Evolutionary conservation across 768 basidiomycete species (phyloP).

Genomic region (Pisolithus orientalis): DNA sequence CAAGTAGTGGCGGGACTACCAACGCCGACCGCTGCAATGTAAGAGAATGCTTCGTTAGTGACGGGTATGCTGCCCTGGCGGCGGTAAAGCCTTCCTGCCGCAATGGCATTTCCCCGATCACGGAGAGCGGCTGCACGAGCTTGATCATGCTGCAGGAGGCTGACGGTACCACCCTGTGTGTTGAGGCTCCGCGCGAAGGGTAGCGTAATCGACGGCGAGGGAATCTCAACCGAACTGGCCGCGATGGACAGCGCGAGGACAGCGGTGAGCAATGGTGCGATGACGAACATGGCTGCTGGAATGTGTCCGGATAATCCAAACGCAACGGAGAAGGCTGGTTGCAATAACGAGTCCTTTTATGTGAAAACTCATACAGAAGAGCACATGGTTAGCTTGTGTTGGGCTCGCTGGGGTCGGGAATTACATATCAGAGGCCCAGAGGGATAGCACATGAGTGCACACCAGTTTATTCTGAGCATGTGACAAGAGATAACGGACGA

Average conservation of each 20-base stretch:
- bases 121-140: constrained; percentile 42
- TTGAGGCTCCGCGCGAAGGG: constrained; percentile 52
- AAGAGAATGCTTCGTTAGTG: constrained; percentile 36
- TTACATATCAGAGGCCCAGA: too few relatives aligned
- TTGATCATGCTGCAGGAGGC: constrained; percentile 46
- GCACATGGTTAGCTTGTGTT: too few relatives aligned
- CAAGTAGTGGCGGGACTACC: constrained; percentile 53
- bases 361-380: not conserved
- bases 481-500: too few relatives aligned
- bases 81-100: constrained; percentile 10
- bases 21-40: constrained; percentile 38
- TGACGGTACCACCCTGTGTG: constrained; percentile 38
- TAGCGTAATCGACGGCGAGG: constrained; percentile 37
- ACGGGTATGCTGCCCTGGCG: constrained; percentile 28
- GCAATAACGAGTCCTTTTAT: constrained; percentile 15
- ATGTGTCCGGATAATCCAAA: constrained; percentile 11
- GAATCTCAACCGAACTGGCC: constrained; percentile 38
- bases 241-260: constrained; percentile 40
- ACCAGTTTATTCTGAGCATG: too few relatives aligned
- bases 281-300: constrained; percentile 30
- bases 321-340: constrained; percentile 8
- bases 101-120: constrained; percentile 31
- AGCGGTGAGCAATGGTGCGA: constrained; percentile 36
- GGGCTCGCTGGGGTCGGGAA: too few relatives aligned
- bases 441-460: too few relatives aligned